Conservation (phyloP, 371 early-diverging fungal species). For the Apophysomyces trapeziformis region DNA sequence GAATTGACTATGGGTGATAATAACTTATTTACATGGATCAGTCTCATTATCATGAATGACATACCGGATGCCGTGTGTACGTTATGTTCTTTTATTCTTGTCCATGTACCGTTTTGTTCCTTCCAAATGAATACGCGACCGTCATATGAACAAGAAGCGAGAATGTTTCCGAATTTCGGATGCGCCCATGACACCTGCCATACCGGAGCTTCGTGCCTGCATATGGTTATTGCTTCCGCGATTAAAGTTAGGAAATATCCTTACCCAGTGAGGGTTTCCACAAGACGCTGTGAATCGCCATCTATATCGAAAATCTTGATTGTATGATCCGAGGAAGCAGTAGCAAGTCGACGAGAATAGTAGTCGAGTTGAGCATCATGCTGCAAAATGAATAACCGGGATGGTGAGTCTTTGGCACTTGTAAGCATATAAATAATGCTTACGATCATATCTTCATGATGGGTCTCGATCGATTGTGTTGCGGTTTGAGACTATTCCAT, state of each 20-base stretch:
- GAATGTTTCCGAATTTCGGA: constrained; percentile 94
- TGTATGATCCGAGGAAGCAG: constrained; percentile 95
- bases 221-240: neutral
- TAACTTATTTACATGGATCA: neutral
- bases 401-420: constrained; percentile 5
- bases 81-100: constrained; percentile 89
- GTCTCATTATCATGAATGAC: neutral
- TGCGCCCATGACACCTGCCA: constrained; percentile 99
- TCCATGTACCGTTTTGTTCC: constrained; percentile 86
- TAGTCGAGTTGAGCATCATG: constrained; percentile 99
- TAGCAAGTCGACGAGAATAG: constrained; percentile 95
- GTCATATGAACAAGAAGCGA: constrained; percentile 97
- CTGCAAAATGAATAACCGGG: constrained; percentile 42
- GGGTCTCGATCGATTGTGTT: constrained; percentile 80
- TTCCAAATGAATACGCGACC: constrained; percentile 95
- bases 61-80: constrained; percentile 88
- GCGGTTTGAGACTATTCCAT: constrained; percentile 29
- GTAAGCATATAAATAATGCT: constrained; percentile 24
- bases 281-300: constrained; percentile 77
- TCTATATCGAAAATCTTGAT: constrained; percentile 93
- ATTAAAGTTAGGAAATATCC: constrained; percentile 10
- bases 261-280: constrained; percentile 82
- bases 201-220: constrained; percentile 96
- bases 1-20: constrained; percentile 77
- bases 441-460: constrained; percentile 95